Evolutionary conservation across 2,329 filamentous ascomycete species (phyloP).

Genomic region (Hirsutella thompsonii): DNA sequence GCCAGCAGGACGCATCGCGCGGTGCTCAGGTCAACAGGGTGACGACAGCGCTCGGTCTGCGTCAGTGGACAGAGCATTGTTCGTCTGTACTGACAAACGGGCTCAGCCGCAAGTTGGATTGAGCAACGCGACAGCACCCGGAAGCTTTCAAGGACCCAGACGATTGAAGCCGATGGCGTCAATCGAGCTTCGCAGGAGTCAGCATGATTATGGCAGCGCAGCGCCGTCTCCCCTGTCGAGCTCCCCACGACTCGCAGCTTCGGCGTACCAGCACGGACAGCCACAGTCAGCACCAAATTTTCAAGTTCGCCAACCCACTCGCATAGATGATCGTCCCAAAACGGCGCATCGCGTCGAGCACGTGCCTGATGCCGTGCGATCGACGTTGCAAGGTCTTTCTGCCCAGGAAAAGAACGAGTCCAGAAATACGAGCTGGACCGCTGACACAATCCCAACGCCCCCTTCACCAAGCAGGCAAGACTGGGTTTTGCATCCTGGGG

Average conservation of each 20-base stretch:
- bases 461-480: slow-evolving; percentile 32
- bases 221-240: slow-evolving; percentile 25
- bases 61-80: slow-evolving; percentile 50
- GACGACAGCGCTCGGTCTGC: slow-evolving; percentile 41
- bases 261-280: slow-evolving; percentile 28
- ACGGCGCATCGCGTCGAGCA: slow-evolving; percentile 32
- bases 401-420: not conserved
- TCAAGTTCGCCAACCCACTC: slow-evolving; percentile 12
- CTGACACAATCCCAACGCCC: slow-evolving; percentile 24
- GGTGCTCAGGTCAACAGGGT: slow-evolving; percentile 21
- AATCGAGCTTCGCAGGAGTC: slow-evolving; percentile 21
- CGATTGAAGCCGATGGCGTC: slow-evolving; percentile 34
- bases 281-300: slow-evolving; percentile 33
- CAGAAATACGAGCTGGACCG: slow-evolving; percentile 7
- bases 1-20: slow-evolving; percentile 22
- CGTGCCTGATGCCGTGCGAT: slow-evolving; percentile 5
- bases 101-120: slow-evolving; percentile 50
- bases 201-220: slow-evolving; percentile 13
- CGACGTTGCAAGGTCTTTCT: not conserved
- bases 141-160: slow-evolving; percentile 37
- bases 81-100: slow-evolving; percentile 49
- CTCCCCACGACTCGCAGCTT: slow-evolving; percentile 16
- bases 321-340: slow-evolving; percentile 29
- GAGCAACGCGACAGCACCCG: slow-evolving; percentile 48
- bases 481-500: slow-evolving; percentile 14